A percentile compares a stretch with the other conserved stretches of the same genome.
These are phyloP conservation scores for Saturnispora mendoncae DNA, from an alignment of 805 yeast species.

Conservation along the genomic window DNA sequence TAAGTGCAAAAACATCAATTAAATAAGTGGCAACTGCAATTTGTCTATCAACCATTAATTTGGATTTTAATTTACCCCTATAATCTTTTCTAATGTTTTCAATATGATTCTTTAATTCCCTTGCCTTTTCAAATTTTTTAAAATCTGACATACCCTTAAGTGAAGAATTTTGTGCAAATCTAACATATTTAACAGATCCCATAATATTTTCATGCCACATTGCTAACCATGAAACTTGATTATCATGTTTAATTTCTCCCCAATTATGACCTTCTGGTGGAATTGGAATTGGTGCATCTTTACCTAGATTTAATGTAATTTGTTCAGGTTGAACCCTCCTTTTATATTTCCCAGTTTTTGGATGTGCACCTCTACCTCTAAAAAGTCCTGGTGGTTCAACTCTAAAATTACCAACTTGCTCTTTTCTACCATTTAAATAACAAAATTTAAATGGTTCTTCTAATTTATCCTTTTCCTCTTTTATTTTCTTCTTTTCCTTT, in stretches of 20 bases:
- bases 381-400: constrained; percentile 95
- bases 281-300: constrained; percentile 60
- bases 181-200: constrained; percentile 75
- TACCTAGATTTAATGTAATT: constrained; percentile 73
- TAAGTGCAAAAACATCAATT: constrained; percentile 84
- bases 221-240: constrained; percentile 90
- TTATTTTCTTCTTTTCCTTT: constrained; percentile 67
- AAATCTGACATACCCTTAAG: constrained; percentile 85
- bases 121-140: constrained; percentile 89
- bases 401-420: constrained; percentile 87
- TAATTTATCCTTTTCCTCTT: constrained; percentile 59
- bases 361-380: constrained; percentile 96
- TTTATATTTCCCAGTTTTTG: constrained; percentile 87
- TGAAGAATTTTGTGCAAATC: constrained; percentile 85
- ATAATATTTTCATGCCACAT: constrained; percentile 95
- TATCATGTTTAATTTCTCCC: constrained; percentile 86
- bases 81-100: constrained; percentile 71
- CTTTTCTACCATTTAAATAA: constrained; percentile 75
- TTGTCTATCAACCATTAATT: constrained; percentile 78
- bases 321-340: constrained; percentile 85
- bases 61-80: constrained; percentile 55
- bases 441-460: constrained; percentile 83
- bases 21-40: constrained; percentile 90
- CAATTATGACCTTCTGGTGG: constrained; percentile 85
- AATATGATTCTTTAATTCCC: constrained; percentile 69